Conservation (phyloP, 192 early-diverging fungal species). For the Backusella psychrophila region DNA sequence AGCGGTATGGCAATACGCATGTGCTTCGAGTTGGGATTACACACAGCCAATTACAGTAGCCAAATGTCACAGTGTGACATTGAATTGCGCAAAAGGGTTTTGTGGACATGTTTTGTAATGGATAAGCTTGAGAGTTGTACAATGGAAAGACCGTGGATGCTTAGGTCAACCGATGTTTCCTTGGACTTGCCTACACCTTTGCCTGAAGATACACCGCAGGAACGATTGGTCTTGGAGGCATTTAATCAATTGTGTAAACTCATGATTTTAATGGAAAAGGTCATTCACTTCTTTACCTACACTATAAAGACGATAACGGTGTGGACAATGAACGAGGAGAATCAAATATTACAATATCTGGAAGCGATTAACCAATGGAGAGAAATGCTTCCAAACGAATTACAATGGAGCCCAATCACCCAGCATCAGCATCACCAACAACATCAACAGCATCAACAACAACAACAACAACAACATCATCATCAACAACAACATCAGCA, state of each 20-base stretch:
- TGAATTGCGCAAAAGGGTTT: conserved; percentile 31
- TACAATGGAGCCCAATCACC: conserved; percentile 18
- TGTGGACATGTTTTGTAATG: conserved; percentile 38
- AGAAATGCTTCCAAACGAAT: conserved; percentile 11
- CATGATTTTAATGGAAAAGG: conserved; percentile 31
- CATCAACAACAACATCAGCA: background rate
- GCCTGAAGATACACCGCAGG: conserved; percentile 30
- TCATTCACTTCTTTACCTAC: conserved; percentile 16
- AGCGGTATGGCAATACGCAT: conserved; percentile 35
- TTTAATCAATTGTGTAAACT: conserved; percentile 27
- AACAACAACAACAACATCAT: background rate
- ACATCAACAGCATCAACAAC: background rate
- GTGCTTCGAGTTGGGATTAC: conserved; percentile 31
- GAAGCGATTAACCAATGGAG: conserved; percentile 25
- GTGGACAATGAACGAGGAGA: conserved; percentile 25
- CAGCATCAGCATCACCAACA: background rate
- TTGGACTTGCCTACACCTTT: conserved; percentile 21
- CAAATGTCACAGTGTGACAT: conserved; percentile 37
- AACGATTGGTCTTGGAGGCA: conserved; percentile 25
- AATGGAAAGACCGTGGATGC: conserved; percentile 30
- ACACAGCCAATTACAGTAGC: conserved; percentile 27
- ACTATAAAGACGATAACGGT: background rate
- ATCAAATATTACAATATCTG: conserved; percentile 17
- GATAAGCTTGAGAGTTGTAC: conserved; percentile 34
- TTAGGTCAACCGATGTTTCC: conserved; percentile 20